Evolutionary conservation across 768 basidiomycete species (phyloP).

Genomic region (Suillus americanus): DNA sequence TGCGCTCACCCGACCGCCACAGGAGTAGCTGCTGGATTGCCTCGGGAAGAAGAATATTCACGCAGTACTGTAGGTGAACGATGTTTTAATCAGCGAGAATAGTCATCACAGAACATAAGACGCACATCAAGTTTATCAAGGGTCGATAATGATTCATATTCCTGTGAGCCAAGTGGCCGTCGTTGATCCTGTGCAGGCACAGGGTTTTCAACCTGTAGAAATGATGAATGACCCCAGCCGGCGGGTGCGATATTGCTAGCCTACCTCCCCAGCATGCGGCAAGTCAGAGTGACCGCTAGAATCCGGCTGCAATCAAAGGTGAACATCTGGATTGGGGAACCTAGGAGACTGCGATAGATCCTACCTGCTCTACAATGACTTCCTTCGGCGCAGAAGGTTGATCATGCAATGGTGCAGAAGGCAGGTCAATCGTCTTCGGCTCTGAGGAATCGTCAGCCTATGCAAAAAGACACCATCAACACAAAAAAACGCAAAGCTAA

Average conservation of each 20-base stretch:
- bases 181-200: slow-evolving; percentile 6
- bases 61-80: slow-evolving; percentile 53
- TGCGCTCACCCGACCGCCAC: slow-evolving; percentile 66
- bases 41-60: slow-evolving; percentile 71
- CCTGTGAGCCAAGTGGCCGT: slow-evolving; percentile 38
- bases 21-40: slow-evolving; percentile 70
- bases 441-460: background rate
- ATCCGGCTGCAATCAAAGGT: background rate
- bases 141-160: slow-evolving; percentile 43
- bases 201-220: background rate
- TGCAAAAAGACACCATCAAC: background rate
- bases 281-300: background rate
- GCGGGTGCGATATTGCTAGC: background rate
- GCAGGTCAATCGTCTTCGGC: background rate
- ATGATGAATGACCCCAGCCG: background rate
- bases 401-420: background rate
- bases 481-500: background rate
- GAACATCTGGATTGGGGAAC: background rate
- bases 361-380: background rate
- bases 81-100: slow-evolving; percentile 7
- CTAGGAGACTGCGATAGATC: background rate
- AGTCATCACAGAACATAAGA: background rate
- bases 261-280: background rate
- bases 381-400: background rate
- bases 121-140: slow-evolving; percentile 56